phyloP scores from a whole-genome alignment of 352 stramenopile genomes.

The Phytophthora melonis region DNA sequence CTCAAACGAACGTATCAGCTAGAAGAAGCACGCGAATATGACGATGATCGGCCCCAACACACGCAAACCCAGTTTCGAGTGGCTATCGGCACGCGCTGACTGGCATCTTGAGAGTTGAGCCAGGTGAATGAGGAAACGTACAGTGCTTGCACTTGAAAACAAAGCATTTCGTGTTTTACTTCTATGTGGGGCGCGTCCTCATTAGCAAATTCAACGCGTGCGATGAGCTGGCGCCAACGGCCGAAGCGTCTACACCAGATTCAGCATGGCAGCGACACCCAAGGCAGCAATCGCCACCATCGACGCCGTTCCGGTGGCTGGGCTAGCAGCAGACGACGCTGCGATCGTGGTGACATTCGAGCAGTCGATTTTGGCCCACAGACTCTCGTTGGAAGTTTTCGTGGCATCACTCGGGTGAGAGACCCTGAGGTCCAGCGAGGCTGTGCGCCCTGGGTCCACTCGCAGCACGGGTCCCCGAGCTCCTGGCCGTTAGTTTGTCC shows the following conservation, averaged over 20 bases:
- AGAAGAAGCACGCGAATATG: constrained; percentile 8
- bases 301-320: not conserved
- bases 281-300: constrained; percentile 8
- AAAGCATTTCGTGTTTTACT: not conserved
- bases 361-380: constrained; percentile 42
- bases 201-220: not conserved
- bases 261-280: constrained; percentile 14
- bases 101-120: not conserved
- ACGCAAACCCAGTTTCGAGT: not conserved
- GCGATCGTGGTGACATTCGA: constrained; percentile 28
- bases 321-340: constrained; percentile 16
- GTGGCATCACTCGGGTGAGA: constrained; percentile 41
- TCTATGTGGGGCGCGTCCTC: not conserved
- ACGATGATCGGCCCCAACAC: constrained; percentile 3
- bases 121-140: not conserved
- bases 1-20: not conserved
- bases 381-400: constrained; percentile 31
- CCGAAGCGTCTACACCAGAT: constrained; percentile 6
- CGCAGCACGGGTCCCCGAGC: constrained; percentile 68
- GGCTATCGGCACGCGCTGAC: not conserved
- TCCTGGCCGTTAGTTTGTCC: constrained; percentile 68
- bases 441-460: constrained; percentile 12
- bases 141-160: not conserved
- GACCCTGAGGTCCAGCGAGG: constrained; percentile 31
- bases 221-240: not conserved